Evolutionary conservation across 108 stramenopile genomes (phyloP).

Genomic region (Cylindrotheca fusiformis): DNA sequence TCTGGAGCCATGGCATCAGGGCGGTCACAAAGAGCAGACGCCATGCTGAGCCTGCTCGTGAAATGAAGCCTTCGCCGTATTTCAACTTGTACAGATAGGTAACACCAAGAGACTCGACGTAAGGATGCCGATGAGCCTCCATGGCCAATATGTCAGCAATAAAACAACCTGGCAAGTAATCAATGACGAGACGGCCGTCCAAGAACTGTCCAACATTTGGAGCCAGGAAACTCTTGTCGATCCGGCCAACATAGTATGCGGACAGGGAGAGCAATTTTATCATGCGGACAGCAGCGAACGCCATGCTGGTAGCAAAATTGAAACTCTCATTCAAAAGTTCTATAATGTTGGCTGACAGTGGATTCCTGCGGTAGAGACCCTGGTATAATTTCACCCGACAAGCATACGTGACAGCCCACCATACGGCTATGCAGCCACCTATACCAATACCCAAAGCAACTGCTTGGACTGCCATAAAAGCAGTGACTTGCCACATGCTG

Average conservation of each 20-base stretch:
- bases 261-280: conserved; percentile 28
- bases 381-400: conserved; percentile 1
- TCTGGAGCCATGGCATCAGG: conserved; percentile 23
- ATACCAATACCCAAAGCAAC: not conserved
- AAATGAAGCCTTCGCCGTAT: conserved; percentile 49
- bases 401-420: not conserved
- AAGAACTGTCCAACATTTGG: conserved; percentile 10
- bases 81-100: conserved; percentile 69
- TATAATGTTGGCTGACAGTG: conserved; percentile 18
- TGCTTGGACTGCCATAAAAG: not conserved
- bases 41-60: conserved; percentile 48
- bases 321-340: conserved; percentile 6
- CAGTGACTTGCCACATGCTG: not conserved
- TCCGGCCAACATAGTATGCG: conserved; percentile 29
- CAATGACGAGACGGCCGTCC: conserved; percentile 7
- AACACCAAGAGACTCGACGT: conserved; percentile 45
- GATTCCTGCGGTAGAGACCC: conserved; percentile 20
- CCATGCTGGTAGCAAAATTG: conserved; percentile 2
- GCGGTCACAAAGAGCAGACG: conserved; percentile 36
- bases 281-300: conserved; percentile 21
- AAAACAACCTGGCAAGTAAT: conserved; percentile 5
- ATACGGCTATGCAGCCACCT: not conserved
- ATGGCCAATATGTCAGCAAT: not conserved
- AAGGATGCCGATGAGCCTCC: conserved; percentile 67
- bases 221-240: conserved; percentile 24